Evolutionary conservation across 2,329 filamentous ascomycete genomes (phyloP).

Genomic region (Penicillium digitatum): DNA sequence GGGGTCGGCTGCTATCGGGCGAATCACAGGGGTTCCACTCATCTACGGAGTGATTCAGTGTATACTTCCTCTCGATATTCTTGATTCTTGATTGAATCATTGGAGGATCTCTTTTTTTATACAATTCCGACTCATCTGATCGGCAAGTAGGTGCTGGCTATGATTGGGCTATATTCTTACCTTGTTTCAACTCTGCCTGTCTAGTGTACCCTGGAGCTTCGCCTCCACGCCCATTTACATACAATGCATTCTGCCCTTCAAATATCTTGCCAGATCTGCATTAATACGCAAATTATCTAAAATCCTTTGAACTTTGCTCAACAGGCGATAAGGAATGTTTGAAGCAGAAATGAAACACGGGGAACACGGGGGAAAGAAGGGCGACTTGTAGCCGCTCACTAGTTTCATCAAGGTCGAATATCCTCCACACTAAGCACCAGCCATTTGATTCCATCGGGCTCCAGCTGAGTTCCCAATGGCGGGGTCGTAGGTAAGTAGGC

Average conservation of each 20-base stretch:
- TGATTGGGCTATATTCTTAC: background rate
- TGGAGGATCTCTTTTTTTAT: background rate
- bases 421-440: slow-evolving; percentile 8
- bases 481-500: background rate
- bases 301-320: background rate
- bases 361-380: background rate
- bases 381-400: slow-evolving; percentile 1
- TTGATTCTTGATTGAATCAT: background rate
- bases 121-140: background rate
- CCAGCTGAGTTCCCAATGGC: slow-evolving; percentile 6
- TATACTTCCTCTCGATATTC: background rate
- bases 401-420: slow-evolving; percentile 15
- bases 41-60: background rate
- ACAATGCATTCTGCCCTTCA: background rate
- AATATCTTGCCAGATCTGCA: background rate
- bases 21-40: slow-evolving; percentile 2
- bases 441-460: slow-evolving; percentile 3
- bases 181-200: background rate
- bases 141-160: background rate
- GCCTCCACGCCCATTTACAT: background rate
- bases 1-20: slow-evolving; percentile 2
- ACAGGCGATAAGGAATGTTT: background rate
- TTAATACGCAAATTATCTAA: background rate
- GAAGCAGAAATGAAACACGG: background rate
- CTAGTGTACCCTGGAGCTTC: background rate